Base-by-base conservation (phyloP, 306 rosid genomes). In the Castanea sativa region DNA sequence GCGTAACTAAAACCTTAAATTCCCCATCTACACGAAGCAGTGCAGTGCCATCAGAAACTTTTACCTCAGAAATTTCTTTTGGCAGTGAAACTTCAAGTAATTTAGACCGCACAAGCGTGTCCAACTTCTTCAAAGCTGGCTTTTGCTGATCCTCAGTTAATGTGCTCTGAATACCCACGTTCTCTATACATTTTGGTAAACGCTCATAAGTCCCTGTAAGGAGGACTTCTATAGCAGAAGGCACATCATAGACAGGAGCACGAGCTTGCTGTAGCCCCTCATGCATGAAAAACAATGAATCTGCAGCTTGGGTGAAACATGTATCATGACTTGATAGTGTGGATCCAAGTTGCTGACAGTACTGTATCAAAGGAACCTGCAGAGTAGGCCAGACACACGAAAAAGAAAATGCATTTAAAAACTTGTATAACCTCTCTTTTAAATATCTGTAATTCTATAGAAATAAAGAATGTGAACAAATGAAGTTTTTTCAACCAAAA, bases 211-310 rank as follows among this genome's bases (percentile, higher is more conserved):
- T 85, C 61, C 99, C 97, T 1, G 97, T 86, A 11, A 93, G 87
- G 68, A 96, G 99, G 79, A 96, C 85, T 78, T 96, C 99, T 80
- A 90, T 60, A 1, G 99, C 99, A 11, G 99, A 91, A 1, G 99
- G 99, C 73, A 96, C 98, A 82, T 96, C 99, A 76, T 93, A 96
- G 55, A 96, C 90, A 8, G 99, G 99, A 51, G 99, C 99, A 71
- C 99, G 92, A 19, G 99, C 98, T 85, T 91, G 99, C 74, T 96
- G 99, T 73, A 96, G 92, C 81, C 97, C 99, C 84, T 96, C 99
- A 35, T 96, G 99, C 99, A 96, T 96, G 83, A 96, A 96, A 86
- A 93, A 96, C 87, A 96, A 79, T 0, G 99, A 96, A 87, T 96
- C 99, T 16, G 99, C 98, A 18, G 99, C 88, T 85, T 96, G 99